These are phyloP conservation scores for Verticillium albo-atrum DNA, from an alignment of 2,329 filamentous ascomycete species.

Conservation along the genomic window DNA sequence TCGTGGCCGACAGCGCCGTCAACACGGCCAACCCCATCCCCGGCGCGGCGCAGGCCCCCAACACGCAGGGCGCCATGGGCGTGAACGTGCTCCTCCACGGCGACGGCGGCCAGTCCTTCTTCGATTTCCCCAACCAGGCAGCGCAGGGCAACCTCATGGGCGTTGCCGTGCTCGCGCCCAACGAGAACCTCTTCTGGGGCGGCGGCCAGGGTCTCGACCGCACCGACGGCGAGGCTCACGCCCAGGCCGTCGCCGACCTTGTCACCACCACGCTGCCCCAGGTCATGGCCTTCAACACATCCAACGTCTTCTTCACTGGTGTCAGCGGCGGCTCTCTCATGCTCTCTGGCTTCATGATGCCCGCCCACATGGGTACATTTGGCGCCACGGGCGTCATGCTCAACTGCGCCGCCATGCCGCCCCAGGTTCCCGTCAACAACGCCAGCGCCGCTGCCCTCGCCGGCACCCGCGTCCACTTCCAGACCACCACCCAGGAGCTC, in stretches of 20 bases:
- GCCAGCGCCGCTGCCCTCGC: conserved; percentile 32
- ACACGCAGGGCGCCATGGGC: conserved; percentile 32
- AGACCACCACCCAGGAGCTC: conserved; percentile 49
- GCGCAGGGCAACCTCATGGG: conserved; percentile 40
- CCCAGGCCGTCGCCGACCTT: conserved; percentile 50
- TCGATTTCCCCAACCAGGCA: conserved; percentile 50
- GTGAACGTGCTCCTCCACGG: conserved; percentile 56
- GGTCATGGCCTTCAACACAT: conserved; percentile 47
- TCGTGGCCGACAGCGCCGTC: conserved; percentile 44
- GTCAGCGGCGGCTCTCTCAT: conserved; percentile 51
- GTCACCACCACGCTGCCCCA: conserved; percentile 44
- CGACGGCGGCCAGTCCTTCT: conserved; percentile 55
- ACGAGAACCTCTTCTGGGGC: conserved; percentile 54
- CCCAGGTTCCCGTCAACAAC: conserved; percentile 46
- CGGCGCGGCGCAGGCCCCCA: conserved; percentile 14
- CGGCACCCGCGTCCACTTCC: conserved; percentile 50
- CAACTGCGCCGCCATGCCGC: conserved; percentile 50
- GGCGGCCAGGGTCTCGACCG: conserved; percentile 46
- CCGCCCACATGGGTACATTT: conserved; percentile 48
- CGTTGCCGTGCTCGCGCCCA: conserved; percentile 48
- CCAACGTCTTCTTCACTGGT: conserved; percentile 52
- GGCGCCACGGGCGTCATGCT: conserved; percentile 45
- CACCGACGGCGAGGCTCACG: conserved; percentile 50
- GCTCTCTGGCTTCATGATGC: conserved; percentile 54
- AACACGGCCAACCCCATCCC: conserved; percentile 32